A percentile compares a stretch with the other conserved stretches of the same genome.
Conservation (phyloP, 306 rosid species). For the Malus fusca region DNA sequence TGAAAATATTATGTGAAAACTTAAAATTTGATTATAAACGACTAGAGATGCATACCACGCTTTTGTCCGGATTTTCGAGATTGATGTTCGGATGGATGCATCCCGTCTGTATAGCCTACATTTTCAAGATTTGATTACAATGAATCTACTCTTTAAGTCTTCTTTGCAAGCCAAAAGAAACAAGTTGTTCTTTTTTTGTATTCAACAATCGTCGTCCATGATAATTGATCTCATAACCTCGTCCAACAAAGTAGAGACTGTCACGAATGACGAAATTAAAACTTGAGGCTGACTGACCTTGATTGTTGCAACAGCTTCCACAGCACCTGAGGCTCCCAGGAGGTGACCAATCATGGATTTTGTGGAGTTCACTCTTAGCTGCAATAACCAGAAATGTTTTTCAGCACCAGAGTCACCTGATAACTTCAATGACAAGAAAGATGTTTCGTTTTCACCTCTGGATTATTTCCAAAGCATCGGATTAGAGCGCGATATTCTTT, state of each 20-base stretch:
- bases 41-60: slow-evolving; percentile 43
- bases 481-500: slow-evolving; percentile 57
- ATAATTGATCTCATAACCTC: too few species aligned
- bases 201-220: too few species aligned
- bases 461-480: slow-evolving; percentile 57
- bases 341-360: slow-evolving; percentile 83
- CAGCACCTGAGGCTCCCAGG: slow-evolving; percentile 76
- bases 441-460: slow-evolving; percentile 27
- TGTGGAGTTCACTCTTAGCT: slow-evolving; percentile 64
- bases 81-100: slow-evolving; percentile 75
- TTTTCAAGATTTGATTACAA: not conserved
- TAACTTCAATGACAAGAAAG: not conserved
- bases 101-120: slow-evolving; percentile 68
- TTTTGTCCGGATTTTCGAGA: slow-evolving; percentile 55
- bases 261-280: not conserved
- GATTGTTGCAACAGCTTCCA: slow-evolving; percentile 74
- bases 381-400: slow-evolving; percentile 5
- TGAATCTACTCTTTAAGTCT: not conserved
- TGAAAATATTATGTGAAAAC: too few species aligned
- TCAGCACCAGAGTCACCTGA: not conserved
- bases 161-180: not conserved
- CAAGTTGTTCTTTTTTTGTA: too few species aligned
- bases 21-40: not conserved
- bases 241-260: too few species aligned
- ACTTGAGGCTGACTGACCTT: slow-evolving; percentile 27